Percentiles rank a stretch among this genome's conserved stretches.
These are phyloP conservation scores for Leptographium wingfieldii DNA, from an alignment of 2,329 filamentous ascomycete genomes.

Conservation along the genomic window DNA sequence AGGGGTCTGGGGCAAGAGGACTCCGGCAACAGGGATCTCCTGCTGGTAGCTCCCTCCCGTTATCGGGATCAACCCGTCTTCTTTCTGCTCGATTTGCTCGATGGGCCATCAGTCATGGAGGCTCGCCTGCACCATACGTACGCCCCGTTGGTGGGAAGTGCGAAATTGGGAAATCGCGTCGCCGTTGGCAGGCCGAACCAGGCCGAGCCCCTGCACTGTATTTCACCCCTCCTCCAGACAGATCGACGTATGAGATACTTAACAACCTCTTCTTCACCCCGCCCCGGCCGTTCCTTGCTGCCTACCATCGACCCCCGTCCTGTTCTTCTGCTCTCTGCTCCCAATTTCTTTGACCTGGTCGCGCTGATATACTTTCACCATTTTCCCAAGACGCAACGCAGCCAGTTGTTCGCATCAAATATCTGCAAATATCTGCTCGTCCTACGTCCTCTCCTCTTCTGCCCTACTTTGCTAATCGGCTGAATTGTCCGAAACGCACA, in stretches of 20 bases:
- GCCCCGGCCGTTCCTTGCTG: background rate
- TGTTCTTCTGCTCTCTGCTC: background rate
- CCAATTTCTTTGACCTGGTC: background rate
- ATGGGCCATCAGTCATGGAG: background rate
- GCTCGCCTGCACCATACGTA: background rate
- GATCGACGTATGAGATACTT: background rate
- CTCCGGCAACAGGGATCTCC: conserved; percentile 3
- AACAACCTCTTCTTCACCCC: conserved; percentile 1
- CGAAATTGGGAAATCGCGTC: background rate
- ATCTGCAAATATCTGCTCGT: background rate
- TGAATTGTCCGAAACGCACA: background rate
- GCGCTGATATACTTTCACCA: background rate
- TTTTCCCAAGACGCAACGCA: background rate
- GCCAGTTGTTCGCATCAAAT: background rate
- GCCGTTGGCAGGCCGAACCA: background rate
- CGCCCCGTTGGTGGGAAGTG: background rate
- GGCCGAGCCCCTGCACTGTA: background rate
- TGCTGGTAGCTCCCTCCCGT: conserved; percentile 4
- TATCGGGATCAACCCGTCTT: conserved; percentile 10
- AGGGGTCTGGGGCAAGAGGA: background rate
- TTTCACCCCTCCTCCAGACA: background rate
- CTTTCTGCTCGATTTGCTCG: background rate
- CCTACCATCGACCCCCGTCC: background rate
- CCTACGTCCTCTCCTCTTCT: background rate
- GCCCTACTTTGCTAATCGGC: background rate